Conservation (phyloP, 1,284 basidiomycete species). For the Clitocybe nebularis region DNA sequence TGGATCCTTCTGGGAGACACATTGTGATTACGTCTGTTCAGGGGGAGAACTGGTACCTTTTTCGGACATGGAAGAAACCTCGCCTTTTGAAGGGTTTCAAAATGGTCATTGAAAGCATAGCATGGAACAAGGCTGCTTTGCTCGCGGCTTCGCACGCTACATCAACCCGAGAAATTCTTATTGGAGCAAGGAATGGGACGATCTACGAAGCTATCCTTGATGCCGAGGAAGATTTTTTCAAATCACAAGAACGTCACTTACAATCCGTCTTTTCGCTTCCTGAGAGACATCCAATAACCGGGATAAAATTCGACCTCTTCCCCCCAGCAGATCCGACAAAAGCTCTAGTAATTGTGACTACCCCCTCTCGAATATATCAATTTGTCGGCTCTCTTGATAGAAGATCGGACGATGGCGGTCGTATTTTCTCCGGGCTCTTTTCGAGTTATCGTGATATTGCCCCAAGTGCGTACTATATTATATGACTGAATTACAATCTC, state of each 20-base stretch:
- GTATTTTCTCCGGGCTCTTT: slow-evolving; percentile 75
- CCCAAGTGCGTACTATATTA: slow-evolving; percentile 60
- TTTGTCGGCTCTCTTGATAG: slow-evolving; percentile 72
- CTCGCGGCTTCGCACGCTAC: slow-evolving; percentile 61
- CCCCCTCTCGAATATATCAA: slow-evolving; percentile 88
- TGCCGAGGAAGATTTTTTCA: slow-evolving; percentile 89
- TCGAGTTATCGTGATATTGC: slow-evolving; percentile 67
- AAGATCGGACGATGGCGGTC: slow-evolving; percentile 69
- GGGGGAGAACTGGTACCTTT: slow-evolving; percentile 95
- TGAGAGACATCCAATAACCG: slow-evolving; percentile 77
- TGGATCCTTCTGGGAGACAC: slow-evolving; percentile 91
- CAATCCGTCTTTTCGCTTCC: slow-evolving; percentile 77
- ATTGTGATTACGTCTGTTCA: slow-evolving; percentile 81
- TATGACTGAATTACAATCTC: slow-evolving; percentile 14
- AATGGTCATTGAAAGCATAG: slow-evolving; percentile 88
- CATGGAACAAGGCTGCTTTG: slow-evolving; percentile 84
- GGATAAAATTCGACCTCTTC: slow-evolving; percentile 78
- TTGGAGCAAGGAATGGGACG: slow-evolving; percentile 82
- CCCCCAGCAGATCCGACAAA: slow-evolving; percentile 58
- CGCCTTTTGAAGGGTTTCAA: slow-evolving; percentile 77
- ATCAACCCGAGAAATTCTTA: slow-evolving; percentile 83
- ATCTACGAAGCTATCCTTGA: slow-evolving; percentile 87
- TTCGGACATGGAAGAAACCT: slow-evolving; percentile 76
- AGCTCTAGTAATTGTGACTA: slow-evolving; percentile 78
- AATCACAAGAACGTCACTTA: slow-evolving; percentile 80